Conservation (phyloP, 805 yeast genomes). For the Zygoascus flipseniorum region DNA sequence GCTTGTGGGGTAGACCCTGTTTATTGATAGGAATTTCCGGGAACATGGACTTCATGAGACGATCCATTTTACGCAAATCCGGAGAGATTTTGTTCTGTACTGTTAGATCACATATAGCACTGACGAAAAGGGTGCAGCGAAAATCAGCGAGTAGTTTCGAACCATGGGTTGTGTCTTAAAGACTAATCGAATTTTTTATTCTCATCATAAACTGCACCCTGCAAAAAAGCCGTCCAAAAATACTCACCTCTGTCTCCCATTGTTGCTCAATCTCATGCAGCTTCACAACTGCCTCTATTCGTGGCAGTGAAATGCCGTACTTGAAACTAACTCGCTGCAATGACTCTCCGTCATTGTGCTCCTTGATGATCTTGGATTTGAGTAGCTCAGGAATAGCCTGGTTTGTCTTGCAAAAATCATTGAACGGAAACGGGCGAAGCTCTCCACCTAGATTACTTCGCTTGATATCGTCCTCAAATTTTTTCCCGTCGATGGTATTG, state of each 20-base stretch:
- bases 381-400: conserved; percentile 48
- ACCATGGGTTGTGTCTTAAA: conserved; percentile 60
- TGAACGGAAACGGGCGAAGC: conserved; percentile 68
- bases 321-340: conserved; percentile 69
- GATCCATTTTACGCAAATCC: conserved; percentile 53
- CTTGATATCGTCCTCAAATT: not conserved
- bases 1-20: conserved; percentile 22
- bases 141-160: conserved; percentile 26
- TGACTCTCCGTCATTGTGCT: conserved; percentile 44
- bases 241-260: conserved; percentile 55
- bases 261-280: conserved; percentile 56
- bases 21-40: conserved; percentile 35
- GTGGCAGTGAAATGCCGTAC: conserved; percentile 71
- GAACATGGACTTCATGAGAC: conserved; percentile 67
- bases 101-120: not conserved
- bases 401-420: conserved; percentile 62
- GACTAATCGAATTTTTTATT: conserved; percentile 59
- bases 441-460: not conserved
- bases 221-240: not conserved
- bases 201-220: conserved; percentile 29
- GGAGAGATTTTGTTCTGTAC: conserved; percentile 39
- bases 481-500: not conserved
- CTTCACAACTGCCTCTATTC: conserved; percentile 81
- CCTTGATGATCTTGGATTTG: conserved; percentile 52
- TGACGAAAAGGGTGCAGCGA: conserved; percentile 17